Base-by-base conservation (phyloP, 164 flowering plant genomes). In the Magnolia officinalis region DNA sequence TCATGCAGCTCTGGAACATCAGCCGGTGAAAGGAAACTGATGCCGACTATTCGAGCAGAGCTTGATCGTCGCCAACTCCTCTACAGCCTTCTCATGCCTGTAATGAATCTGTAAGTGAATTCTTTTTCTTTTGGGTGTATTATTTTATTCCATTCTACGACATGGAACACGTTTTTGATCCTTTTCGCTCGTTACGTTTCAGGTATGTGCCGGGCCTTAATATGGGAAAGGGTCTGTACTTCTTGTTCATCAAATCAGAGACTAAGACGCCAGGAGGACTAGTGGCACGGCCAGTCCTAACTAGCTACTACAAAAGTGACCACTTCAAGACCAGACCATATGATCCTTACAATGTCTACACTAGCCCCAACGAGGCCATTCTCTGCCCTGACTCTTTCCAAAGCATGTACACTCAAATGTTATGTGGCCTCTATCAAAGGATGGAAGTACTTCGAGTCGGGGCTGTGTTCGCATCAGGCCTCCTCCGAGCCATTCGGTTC, bases 341-440 rank as follows among this genome's bases (percentile, higher is more conserved):
- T 50, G 96, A 91, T 64, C 94, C 96, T 0, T 90, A 85, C 87
- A 88, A 74, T 19, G 90, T 85, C 6, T 85, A 84, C 89, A 91
- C 96, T 2, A 91, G 96, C 87, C 92, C 94, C 1, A 80, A 84
- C 72, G 92, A 89, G 81, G 82, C 96, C 50, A 86, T 92, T 61
- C 88, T 92, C 26, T 92, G 94, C 75, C 14, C 81, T 0, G 96
- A 92, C 72, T 85, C 96, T 2, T 89, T 86, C 75, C 96, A 92
- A 64, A 87, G 91, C 91, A 92, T 92, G 96, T 92, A 92, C 86
- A 74, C 91, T 26, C 96, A 92, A 64, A 90, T 91, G 96, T 86
- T 91, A 0, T 90, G 91, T 11, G 96, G 96, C 51, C 88, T 91
- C 50, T n/a, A 84, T 74, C 74, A 81, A 75, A 87, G 86, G 20